These are phyloP conservation scores for Rhodomyrtus tomentosa DNA, from an alignment of 345 rosid species.

Conservation along the genomic window DNA sequence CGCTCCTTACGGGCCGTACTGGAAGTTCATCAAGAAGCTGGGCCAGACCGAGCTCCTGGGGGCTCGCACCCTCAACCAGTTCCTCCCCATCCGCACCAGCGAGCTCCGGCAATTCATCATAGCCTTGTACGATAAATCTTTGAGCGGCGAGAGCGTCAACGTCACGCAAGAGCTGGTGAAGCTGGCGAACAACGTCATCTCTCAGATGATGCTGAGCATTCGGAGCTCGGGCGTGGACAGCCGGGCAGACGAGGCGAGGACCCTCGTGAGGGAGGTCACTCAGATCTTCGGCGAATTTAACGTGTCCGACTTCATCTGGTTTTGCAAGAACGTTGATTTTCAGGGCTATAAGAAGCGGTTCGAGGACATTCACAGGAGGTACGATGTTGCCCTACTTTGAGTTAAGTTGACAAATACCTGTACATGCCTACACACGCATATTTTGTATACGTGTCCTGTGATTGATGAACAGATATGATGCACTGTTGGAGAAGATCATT, in stretches of 20 bases:
- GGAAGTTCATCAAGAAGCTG: conserved; percentile 36
- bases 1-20: conserved; percentile 27
- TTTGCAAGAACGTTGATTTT: conserved; percentile 21
- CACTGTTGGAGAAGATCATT: conserved; percentile 24
- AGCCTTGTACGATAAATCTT: conserved; percentile 4
- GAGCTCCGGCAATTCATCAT: conserved; percentile 11
- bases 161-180: conserved; percentile 27
- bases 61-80: conserved; percentile 13
- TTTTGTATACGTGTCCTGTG: background rate
- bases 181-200: conserved; percentile 24
- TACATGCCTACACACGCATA: background rate
- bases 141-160: conserved; percentile 11
- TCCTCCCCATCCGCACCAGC: conserved; percentile 17
- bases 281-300: conserved; percentile 35
- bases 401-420: background rate
- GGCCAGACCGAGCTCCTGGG: conserved; percentile 35
- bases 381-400: background rate
- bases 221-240: conserved; percentile 17
- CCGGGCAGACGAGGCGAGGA: conserved; percentile 17
- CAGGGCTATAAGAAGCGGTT: conserved; percentile 21
- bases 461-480: background rate
- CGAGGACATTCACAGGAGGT: conserved; percentile 14
- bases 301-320: conserved; percentile 32
- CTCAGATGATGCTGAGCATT: conserved; percentile 33
- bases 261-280: conserved; percentile 21